Base-by-base conservation (phyloP, 2,329 filamentous ascomycete genomes). In the Claviceps spartinae region DNA sequence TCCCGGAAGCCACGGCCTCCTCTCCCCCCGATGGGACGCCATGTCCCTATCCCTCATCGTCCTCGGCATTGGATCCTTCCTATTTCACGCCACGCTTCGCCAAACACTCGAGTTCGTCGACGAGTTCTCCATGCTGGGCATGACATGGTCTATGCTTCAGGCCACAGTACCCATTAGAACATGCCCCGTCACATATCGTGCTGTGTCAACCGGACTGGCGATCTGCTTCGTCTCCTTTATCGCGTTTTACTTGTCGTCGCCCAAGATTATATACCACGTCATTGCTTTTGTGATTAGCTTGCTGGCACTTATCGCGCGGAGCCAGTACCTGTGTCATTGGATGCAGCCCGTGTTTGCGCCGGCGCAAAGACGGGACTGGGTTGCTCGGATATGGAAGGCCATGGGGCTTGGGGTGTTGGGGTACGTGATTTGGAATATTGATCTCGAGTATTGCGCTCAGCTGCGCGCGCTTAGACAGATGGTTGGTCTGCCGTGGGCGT, bases 71-170 rank as follows among this genome's bases (percentile, higher is more conserved):
- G 63, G 63, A 26, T 76, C 72, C 1, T 67, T 69, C 47, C 48
- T 67, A 9, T 75, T 70, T 57, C 73, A 75, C 56, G 71, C 70
- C 36, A 68, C 69, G 7, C 64, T 75, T 22, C 70, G 65, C 50
- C 69, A 71, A 48, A 60, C 60, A 1, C 60, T 70, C 5, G 67
- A 75, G 55, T 72, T 72, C 54, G 71, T 69, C 55, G 78, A 81
- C 56, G 78, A 82, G 57, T 64, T 81, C n/a, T 74, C 75, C 51
- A 81, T 80, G 78, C 70, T 80, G 37, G 63, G 76, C 11, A 69
- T 79, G 5, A 71, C 70, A 22, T 75, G 72, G 54, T 67, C 75
- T 0, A 68, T 81, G 51, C 65, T 81, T 4, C 74, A 78, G 47
- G 71, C 72, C 48, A 62, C 74, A 3, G 68, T 72, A 51, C 72